Conservation (phyloP, 2,329 filamentous ascomycete species). For the Purpureocillium lavendulum region DNA sequence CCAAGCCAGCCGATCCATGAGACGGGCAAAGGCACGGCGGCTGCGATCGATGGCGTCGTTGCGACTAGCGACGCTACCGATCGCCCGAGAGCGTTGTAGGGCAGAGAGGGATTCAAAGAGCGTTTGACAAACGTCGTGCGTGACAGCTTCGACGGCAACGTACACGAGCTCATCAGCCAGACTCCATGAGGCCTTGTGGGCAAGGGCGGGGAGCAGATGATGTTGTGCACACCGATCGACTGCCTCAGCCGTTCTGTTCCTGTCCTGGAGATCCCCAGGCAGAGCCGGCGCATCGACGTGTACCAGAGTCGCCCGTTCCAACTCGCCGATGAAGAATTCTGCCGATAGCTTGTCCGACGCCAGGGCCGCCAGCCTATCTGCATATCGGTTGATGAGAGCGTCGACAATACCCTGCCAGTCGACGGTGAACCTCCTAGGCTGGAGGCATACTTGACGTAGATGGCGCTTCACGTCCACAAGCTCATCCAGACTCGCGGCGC, state of each 20-base stretch:
- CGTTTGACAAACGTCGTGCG: slow-evolving; percentile 26
- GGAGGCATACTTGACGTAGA: slow-evolving; percentile 31
- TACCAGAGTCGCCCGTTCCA: slow-evolving; percentile 12
- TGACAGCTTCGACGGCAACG: slow-evolving; percentile 30
- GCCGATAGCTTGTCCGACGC: slow-evolving; percentile 16
- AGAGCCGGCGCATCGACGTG: slow-evolving; percentile 27
- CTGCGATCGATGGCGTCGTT: neutral
- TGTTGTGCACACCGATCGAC: slow-evolving; percentile 36
- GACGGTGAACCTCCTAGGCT: slow-evolving; percentile 21
- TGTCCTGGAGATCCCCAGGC: slow-evolving; percentile 13
- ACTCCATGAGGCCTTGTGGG: slow-evolving; percentile 19
- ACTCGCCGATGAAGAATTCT: slow-evolving; percentile 16
- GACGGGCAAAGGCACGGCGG: neutral
- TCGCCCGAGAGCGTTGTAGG: too few species aligned
- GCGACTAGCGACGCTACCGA: neutral
- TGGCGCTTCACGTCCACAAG: slow-evolving; percentile 29
- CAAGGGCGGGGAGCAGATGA: slow-evolving; percentile 25
- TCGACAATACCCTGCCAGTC: slow-evolving; percentile 63
- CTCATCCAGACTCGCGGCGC: slow-evolving; percentile 18
- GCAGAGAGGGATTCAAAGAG: slow-evolving; percentile 11
- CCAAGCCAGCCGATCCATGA: slow-evolving; percentile 48
- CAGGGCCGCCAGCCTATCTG: slow-evolving; percentile 40
- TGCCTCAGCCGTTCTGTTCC: slow-evolving; percentile 28
- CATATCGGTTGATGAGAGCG: slow-evolving; percentile 55
- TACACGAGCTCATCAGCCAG: slow-evolving; percentile 34